Base-by-base conservation (phyloP, 192 early-diverging fungal species). In the Fimicolochytrium jonesii region DNA sequence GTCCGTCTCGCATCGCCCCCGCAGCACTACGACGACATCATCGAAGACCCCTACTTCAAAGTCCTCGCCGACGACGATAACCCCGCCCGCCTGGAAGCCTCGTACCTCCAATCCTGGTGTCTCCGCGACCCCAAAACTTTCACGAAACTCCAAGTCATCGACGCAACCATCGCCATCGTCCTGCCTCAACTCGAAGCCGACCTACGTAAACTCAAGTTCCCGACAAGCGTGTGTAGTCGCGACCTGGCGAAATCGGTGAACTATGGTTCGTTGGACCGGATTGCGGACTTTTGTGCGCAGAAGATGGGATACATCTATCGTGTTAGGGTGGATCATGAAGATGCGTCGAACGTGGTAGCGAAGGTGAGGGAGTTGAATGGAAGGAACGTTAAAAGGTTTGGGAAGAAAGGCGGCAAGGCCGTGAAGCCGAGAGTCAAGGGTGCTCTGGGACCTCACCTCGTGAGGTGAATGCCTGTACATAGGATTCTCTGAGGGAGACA, bases 61-160 rank as follows among this genome's bases (percentile, higher is more conserved):
- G 51, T 64, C 17, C 51, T 64, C 36, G 48, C 26, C 20, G 51
- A 64, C 51, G 61, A 64, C 50, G 61, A 55, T 51, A 22, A 31
- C n/a, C 4, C 50, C 34, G 37, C 23, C 3, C 37, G 33, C 17
- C 61, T 64, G 3, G 20, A 35, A 6, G 61, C 34, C 37, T 64
- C 61, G 17, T 64, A 64, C 39, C 29, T 53, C 15, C 33, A 54
- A 10, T 42, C 53, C 39, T 64, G 61, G 61, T 64, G 61, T 29
- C 9, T 55, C 4, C 49, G 61, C 50, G 50, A 64, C 26, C 17
- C 17, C 4, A 1, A 15, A 2, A 26, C 17, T 2, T 2, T 55
- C 6, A 3, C 45, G 13, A 64, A 64, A 31, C 26, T 64, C 25
- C 61, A 64, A 55, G 61, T 64, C 50, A 44, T 64, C 39, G 61